Base-by-base conservation (phyloP, 352 stramenopile genomes). In the Globisporangium abappressorium region DNA sequence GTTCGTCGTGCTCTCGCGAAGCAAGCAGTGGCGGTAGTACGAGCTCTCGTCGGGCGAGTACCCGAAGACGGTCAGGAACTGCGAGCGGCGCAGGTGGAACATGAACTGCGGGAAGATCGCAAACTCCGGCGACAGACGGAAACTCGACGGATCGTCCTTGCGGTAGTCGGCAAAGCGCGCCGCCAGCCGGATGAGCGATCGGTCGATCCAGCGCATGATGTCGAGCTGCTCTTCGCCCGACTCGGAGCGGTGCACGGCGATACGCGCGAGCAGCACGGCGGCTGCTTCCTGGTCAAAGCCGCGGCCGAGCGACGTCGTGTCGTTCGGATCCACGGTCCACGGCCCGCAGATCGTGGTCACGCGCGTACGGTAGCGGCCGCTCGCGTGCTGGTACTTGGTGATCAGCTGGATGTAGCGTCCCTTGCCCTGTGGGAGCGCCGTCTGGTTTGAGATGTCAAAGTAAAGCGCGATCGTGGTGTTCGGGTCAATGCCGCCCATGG, bases 81-180 rank as follows among this genome's bases (percentile, higher is more conserved):
- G 97, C 51, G 97, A 99, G 34, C 98, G 87, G 43, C 98, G 90
- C 62, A 99, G 74, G 85, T 99, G 97, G 83, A 99, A 99, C 91
- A 99, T 99, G 77, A 99, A 99, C 82, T 99, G 98, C 56, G 98
- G 98, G 80, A 99, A 99, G 68, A 99, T 97, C 61, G 92, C 93
- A 73, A 99, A 99, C 87, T 99, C 97, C 24, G 93, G 85, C 57
- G 94, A 93, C 47, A 99, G 82, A 0, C 94, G 89, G 79, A 99
- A 99, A 46, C 85, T 98, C 62, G 86, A 96, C 36, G 97, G 96
- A 74, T 99, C 95, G 75, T 99, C 98, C 72, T 98, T 98, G 68
- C 92, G 82, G 80, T 99, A 99, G 68, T 99, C 93, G 14, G 97
- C 98, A 80, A 99, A 99, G 66, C 98, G 98, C n/a, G 97, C 79